Evolutionary conservation across 208 protist species (phyloP).

Genomic region (Trypanosoma conorhini): DNA sequence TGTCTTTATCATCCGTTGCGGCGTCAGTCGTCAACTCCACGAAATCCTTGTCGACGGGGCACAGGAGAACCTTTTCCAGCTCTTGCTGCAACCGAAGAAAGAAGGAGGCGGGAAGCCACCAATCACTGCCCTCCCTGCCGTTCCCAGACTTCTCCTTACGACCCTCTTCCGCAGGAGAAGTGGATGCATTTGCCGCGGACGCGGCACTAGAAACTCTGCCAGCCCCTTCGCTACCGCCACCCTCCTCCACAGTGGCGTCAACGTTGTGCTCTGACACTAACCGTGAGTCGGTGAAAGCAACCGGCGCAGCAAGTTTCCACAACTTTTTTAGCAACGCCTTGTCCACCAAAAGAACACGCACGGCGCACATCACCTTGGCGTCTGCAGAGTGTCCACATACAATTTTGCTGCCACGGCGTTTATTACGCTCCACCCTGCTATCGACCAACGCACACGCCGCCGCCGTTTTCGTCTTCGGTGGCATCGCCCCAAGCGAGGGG

Average conservation of each 20-base stretch:
- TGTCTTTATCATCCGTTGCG: background rate
- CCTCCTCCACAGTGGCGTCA: background rate
- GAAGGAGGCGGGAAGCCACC: background rate
- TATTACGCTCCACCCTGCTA: background rate
- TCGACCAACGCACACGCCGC: background rate
- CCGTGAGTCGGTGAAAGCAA: background rate
- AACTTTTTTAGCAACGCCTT: constrained; percentile 16
- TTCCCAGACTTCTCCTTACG: background rate
- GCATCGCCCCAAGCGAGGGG: background rate
- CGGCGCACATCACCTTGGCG: constrained; percentile 8
- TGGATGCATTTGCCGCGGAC: background rate
- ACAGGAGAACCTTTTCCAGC: constrained; percentile 8
- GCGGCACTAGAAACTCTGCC: background rate
- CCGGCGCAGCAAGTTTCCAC: background rate
- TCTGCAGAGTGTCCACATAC: constrained; percentile 6
- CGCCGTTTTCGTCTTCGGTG: background rate
- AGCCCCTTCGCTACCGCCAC: background rate
- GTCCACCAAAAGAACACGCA: constrained; percentile 27
- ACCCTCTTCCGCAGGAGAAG: background rate
- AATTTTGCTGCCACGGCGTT: constrained; percentile 26
- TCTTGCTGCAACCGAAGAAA: constrained; percentile 9
- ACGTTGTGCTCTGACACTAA: background rate
- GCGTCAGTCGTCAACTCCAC: background rate
- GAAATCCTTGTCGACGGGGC: background rate
- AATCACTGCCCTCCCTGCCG: background rate